Base-by-base conservation (phyloP, 108 stramenopile genomes). In the Pseudonitzschia pungens region DNA sequence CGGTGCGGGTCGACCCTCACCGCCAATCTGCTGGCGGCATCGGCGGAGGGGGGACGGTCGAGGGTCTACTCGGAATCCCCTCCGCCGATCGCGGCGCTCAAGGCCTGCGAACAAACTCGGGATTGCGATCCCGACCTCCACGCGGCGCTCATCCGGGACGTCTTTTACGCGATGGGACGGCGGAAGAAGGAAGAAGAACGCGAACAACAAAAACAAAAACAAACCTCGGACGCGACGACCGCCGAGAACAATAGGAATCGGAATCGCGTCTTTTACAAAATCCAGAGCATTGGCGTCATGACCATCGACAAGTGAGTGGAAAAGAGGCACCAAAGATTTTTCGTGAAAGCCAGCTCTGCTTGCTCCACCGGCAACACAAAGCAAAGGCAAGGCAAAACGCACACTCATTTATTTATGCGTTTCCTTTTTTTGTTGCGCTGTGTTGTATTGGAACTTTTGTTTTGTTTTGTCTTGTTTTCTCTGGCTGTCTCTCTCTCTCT, bases 1-100 rank as follows among this genome's bases (percentile, higher is more conserved):
- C 84, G 97, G 57, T 92, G 92, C 55, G 98, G 98, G 9, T 91
- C 91, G 9, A 98, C 97, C 0, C 77, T 98, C 29, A 83, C 95
- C 20, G 94, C 98, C 52, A 99, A 99, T 81, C 66, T 90, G 27
- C 72, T 99, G 33, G 87, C 82, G 12, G 86, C 91, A n/a, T 79
- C 84, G 70, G 73, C 92, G 18, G 24, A 11, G 11, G 14, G 6
- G 36, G 70, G 70, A 2, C 76, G 92, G 43, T 52, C 67, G 24
- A 80, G 91, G 8, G 90, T 96, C 20, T 95, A 90, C 55, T 87
- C 85, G 33, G 98, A 99, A 83, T 69, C 80, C 12, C 51, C 77
- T 10, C 88, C 95, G 0, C 86, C 91, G 18, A 71, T 88, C 10
- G 32, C 29, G 12, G 91, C 92, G 0, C 56, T 96, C 12, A 77